Conservation (phyloP, 805 yeast genomes). For the Ogataea paraovalis region DNA sequence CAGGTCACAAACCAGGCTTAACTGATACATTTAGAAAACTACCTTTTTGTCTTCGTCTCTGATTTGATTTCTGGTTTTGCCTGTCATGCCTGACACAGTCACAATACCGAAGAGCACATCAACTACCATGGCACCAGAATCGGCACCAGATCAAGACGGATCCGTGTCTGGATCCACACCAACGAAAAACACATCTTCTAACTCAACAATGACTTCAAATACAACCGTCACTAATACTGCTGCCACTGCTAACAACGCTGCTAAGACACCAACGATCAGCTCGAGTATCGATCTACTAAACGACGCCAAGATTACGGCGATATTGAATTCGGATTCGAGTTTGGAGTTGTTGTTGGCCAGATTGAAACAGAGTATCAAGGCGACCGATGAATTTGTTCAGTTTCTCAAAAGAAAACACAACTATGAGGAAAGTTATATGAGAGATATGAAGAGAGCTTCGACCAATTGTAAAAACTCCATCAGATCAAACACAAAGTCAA, state of each 20-base stretch:
- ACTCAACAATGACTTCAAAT: not conserved
- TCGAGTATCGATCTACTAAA: conserved; percentile 38
- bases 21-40: no score
- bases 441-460: conserved; percentile 69
- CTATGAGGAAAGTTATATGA: conserved; percentile 73
- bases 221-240: not conserved
- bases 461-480: conserved; percentile 36
- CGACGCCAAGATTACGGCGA: conserved; percentile 45
- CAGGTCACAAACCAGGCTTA: no score
- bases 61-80: no score
- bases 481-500: conserved; percentile 36
- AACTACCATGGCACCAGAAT: not conserved
- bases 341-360: conserved; percentile 68
- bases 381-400: conserved; percentile 81
- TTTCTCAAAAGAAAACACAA: conserved; percentile 75
- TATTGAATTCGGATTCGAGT: conserved; percentile 69
- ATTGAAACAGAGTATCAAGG: conserved; percentile 71
- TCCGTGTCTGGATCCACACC: not conserved
- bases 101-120: not conserved
- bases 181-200: not conserved
- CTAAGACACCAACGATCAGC: not conserved
- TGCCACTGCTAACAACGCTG: not conserved
- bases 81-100: no score
- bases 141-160: not conserved
- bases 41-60: no score